Evolutionary conservation across 2,329 filamentous ascomycete species (phyloP).

Genomic region (Colletotrichum plurivorum): DNA sequence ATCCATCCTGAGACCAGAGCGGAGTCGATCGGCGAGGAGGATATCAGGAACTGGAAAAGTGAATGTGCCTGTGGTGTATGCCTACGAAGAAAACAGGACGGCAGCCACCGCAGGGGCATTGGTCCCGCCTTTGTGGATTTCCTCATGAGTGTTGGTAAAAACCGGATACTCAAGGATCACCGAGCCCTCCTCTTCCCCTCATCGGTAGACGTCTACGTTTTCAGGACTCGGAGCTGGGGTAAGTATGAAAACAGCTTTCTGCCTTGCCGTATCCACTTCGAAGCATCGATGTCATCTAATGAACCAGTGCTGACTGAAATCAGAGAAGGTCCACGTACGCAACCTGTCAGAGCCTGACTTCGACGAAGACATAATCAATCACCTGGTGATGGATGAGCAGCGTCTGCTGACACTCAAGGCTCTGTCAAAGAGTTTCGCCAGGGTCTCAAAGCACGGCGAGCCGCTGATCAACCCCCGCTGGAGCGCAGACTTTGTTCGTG

Average conservation of each 20-base stretch:
- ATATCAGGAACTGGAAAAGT: conserved; percentile 31
- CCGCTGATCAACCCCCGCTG: conserved; percentile 21
- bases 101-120: too few relatives aligned
- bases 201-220: conserved; percentile 38
- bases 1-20: not conserved
- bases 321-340: conserved; percentile 12
- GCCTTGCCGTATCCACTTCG: too few relatives aligned
- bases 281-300: not conserved
- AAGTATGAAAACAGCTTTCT: not conserved
- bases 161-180: not conserved
- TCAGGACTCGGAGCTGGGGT: conserved; percentile 42
- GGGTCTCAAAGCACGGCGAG: conserved; percentile 41
- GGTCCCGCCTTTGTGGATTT: conserved; percentile 20
- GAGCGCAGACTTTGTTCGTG: conserved; percentile 31
- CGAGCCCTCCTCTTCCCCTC: conserved; percentile 38
- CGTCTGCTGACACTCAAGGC: conserved; percentile 46
- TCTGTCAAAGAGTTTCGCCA: conserved; percentile 46
- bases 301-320: conserved; percentile 42
- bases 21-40: not conserved
- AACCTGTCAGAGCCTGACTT: conserved; percentile 29
- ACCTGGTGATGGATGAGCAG: conserved; percentile 45
- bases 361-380: conserved; percentile 46
- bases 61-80: conserved; percentile 26
- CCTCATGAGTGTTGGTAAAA: not conserved
- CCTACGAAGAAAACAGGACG: not conserved